These are phyloP conservation scores for Leccinum imitatum DNA, from an alignment of 768 basidiomycete species.

Conservation along the genomic window DNA sequence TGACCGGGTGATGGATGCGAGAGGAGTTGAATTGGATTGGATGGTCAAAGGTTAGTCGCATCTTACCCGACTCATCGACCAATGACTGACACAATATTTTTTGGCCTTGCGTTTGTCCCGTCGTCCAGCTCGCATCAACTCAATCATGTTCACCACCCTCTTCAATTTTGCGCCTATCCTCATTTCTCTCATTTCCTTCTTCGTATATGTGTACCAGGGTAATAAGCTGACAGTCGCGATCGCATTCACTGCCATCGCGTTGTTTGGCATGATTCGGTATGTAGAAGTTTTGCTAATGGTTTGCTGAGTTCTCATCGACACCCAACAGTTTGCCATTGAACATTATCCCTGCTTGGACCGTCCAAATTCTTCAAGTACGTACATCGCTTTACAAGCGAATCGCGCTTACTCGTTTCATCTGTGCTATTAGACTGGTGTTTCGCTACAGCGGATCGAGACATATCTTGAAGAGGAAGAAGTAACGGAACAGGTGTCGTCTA, in stretches of 20 bases:
- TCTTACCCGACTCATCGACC: not conserved
- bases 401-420: not conserved
- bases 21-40: constrained; percentile 73
- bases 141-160: constrained; percentile 64
- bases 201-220: constrained; percentile 67
- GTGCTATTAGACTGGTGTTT: constrained; percentile 47
- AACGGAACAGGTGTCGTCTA: constrained; percentile 53
- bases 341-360: constrained; percentile 76
- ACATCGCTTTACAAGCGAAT: not conserved
- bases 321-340: constrained; percentile 61
- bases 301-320: not conserved
- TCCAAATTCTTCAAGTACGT: constrained; percentile 64
- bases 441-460: constrained; percentile 57
- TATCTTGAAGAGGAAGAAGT: constrained; percentile 67
- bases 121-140: constrained; percentile 64
- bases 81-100: not conserved
- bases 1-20: constrained; percentile 41
- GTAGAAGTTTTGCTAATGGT: not conserved
- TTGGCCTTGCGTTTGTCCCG: not conserved
- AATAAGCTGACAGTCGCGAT: constrained; percentile 73
- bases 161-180: constrained; percentile 79
- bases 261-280: constrained; percentile 84
- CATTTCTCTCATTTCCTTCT: constrained; percentile 80
- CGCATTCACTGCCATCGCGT: constrained; percentile 86
- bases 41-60: constrained; percentile 59